These are phyloP conservation scores for Coniferiporia weirii DNA, from an alignment of 1,284 basidiomycete species.

Conservation along the genomic window DNA sequence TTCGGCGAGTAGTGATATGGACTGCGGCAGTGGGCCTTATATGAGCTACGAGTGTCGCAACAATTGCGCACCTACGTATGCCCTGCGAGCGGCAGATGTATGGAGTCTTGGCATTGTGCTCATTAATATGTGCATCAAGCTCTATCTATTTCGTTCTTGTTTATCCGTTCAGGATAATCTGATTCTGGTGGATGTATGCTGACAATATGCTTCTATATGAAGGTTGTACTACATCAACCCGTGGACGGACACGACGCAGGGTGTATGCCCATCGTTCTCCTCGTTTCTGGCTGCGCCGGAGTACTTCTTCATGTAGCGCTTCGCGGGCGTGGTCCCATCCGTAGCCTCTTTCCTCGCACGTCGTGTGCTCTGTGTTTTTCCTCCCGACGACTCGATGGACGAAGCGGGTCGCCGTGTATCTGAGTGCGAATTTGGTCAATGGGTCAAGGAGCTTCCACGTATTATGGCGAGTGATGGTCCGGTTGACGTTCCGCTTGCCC, in stretches of 20 bases:
- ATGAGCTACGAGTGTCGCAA: constrained; percentile 99
- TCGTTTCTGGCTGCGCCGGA: constrained; percentile 77
- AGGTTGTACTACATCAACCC: constrained; percentile 98
- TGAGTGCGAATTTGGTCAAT: constrained; percentile 81
- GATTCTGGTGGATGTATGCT: background rate
- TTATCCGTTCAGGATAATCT: background rate
- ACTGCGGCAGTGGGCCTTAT: constrained; percentile 97
- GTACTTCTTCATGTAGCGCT: constrained; percentile 84
- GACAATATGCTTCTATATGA: constrained; percentile 20
- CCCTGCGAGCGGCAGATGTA: constrained; percentile 92
- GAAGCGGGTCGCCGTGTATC: constrained; percentile 55
- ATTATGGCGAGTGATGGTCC: constrained; percentile 45
- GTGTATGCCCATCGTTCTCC: constrained; percentile 78
- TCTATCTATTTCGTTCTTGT: constrained; percentile 10
- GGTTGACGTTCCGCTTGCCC: constrained; percentile 18
- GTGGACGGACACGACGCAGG: constrained; percentile 88
- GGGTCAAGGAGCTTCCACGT: constrained; percentile 78
- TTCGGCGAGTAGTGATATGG: constrained; percentile 87
- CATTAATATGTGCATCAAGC: constrained; percentile 79
- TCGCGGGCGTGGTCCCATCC: constrained; percentile 87
- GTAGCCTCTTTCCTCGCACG: constrained; percentile 86
- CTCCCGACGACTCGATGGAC: constrained; percentile 43
- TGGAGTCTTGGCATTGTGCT: constrained; percentile 99
- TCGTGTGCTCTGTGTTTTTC: constrained; percentile 81
- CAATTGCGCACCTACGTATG: constrained; percentile 90